phyloP scores from a whole-genome alignment of 192 early-diverging fungal species.

The Polychytrium aggregatum region DNA sequence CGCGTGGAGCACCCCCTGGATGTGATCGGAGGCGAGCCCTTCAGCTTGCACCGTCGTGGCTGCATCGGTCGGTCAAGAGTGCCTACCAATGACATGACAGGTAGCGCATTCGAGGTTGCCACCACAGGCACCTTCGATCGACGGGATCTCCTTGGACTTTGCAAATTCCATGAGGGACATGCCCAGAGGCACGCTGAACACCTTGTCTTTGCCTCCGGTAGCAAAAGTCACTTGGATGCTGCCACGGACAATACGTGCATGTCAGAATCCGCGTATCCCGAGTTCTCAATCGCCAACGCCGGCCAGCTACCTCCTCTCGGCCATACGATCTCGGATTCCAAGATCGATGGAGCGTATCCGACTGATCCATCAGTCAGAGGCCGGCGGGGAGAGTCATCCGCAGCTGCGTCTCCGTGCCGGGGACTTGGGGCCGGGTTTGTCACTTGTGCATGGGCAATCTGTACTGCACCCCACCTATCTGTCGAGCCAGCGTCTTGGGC shows the following conservation, averaged over 20 bases:
- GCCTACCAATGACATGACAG: constrained; percentile 40
- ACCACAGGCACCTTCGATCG: constrained; percentile 43
- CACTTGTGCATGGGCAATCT: too few species aligned
- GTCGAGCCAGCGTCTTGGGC: too few species aligned
- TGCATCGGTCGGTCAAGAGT: not conserved
- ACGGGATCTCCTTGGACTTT: constrained; percentile 25
- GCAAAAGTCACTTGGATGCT: constrained; percentile 4
- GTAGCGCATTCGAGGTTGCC: constrained; percentile 52
- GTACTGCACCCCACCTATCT: too few species aligned
- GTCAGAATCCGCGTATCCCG: too few species aligned
- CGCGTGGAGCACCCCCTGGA: too few species aligned
- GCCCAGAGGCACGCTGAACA: constrained; percentile 14
- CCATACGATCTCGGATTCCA: too few species aligned
- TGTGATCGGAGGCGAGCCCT: too few species aligned
- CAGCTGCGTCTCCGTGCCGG: too few species aligned
- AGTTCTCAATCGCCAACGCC: too few species aligned
- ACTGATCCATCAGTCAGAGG: not conserved
- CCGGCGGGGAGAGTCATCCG: too few species aligned
- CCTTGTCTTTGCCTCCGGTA: constrained; percentile 4
- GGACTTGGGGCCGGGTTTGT: too few species aligned
- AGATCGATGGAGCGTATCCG: not conserved
- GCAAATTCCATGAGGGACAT: constrained; percentile 35
- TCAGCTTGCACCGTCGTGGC: not conserved
- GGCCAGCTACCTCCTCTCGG: too few species aligned
- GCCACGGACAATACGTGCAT: not conserved